Evolutionary conservation across 768 basidiomycete species (phyloP).

Genomic region (Postia placenta): DNA sequence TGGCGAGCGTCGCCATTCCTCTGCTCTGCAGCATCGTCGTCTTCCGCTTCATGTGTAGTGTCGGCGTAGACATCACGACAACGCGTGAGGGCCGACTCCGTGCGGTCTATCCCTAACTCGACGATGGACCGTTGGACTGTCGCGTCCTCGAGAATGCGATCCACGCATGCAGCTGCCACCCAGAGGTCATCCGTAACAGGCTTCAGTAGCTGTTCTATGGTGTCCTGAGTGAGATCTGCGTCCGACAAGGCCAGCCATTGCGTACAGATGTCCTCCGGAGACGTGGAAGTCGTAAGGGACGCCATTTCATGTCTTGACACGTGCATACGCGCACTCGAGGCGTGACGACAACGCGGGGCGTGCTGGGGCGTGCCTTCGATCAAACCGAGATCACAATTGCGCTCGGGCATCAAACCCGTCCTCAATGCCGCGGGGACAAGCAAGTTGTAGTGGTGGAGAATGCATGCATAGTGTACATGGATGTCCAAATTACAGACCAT

Average conservation of each 20-base stretch:
- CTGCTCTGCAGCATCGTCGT: neutral
- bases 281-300: conserved; percentile 23
- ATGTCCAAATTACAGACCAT: no score
- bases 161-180: conserved; percentile 69
- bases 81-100: conserved; percentile 40
- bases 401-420: neutral
- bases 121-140: conserved; percentile 53
- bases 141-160: conserved; percentile 57
- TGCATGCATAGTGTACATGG: no score
- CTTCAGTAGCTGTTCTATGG: conserved; percentile 41
- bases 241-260: conserved; percentile 54
- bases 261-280: conserved; percentile 23
- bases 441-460: no score
- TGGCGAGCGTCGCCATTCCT: neutral
- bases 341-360: neutral
- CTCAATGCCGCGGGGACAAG: no score
- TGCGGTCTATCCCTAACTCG: conserved; percentile 58
- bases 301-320: conserved; percentile 19
- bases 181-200: conserved; percentile 63
- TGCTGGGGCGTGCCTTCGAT: neutral
- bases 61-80: conserved; percentile 30
- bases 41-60: conserved; percentile 11
- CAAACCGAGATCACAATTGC: neutral
- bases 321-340: conserved; percentile 10
- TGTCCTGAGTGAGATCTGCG: conserved; percentile 47